phyloP scores from a whole-genome alignment of 148 eudicot species.

The Silene conica region DNA sequence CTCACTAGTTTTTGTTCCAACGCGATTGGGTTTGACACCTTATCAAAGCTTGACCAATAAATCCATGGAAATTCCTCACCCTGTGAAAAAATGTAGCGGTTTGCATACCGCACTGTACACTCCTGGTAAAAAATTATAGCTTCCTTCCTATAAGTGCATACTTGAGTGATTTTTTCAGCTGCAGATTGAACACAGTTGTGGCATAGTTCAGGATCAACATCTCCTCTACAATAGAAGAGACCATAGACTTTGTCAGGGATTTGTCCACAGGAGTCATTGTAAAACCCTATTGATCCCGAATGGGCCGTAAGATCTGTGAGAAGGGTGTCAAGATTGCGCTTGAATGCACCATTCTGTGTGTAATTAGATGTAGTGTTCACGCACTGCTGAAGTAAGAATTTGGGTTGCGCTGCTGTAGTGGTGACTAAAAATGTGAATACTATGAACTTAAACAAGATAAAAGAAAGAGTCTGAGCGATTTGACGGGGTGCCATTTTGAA shows the following conservation, averaged over 20 bases:
- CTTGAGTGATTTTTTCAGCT: neutral
- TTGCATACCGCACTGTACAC: constrained; percentile 25
- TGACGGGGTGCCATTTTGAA: neutral
- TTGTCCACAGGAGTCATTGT: neutral
- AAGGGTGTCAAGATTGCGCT: neutral
- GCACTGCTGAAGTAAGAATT: neutral
- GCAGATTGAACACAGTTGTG: constrained; percentile 24
- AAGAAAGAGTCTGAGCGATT: neutral
- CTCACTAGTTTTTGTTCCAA: constrained; percentile 1
- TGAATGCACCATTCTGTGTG: neutral
- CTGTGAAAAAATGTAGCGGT: neutral
- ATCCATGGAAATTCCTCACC: neutral
- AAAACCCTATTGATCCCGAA: neutral
- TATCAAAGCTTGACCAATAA: neutral
- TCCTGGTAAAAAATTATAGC: constrained; percentile 18
- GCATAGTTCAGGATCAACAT: constrained; percentile 14
- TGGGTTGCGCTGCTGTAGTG: neutral
- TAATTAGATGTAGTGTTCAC: constrained; percentile 5
- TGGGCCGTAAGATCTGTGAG: neutral
- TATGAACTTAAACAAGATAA: neutral
- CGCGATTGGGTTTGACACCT: neutral
- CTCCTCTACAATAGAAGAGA: constrained; percentile 25
- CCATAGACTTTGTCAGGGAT: neutral
- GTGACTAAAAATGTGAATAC: neutral
- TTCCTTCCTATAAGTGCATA: constrained; percentile 9